Conservation (phyloP, 139 green algal genomes). For the Chlamydomonas sp. region DNA sequence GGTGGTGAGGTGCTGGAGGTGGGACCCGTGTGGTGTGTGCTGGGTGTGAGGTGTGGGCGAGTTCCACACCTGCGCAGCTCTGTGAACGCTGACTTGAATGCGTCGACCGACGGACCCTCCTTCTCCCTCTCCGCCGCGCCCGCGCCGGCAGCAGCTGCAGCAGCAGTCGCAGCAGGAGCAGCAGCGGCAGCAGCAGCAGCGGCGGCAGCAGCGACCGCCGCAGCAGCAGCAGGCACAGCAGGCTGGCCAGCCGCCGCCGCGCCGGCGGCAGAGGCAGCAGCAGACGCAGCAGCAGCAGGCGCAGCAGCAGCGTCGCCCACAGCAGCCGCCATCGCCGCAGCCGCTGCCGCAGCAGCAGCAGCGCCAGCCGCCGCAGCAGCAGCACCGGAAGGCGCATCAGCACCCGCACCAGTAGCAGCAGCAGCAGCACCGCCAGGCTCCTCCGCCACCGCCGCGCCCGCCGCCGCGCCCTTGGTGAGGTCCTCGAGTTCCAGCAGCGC, state of each 20-base stretch:
- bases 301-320: background rate
- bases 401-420: constrained; percentile 3
- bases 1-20: background rate
- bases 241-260: background rate
- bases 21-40: background rate
- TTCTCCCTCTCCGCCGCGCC: background rate
- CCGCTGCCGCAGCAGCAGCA: background rate
- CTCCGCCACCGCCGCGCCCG: background rate
- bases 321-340: background rate
- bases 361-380: background rate
- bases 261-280: background rate
- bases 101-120: too few species aligned
- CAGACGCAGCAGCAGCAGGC: constrained; percentile 4
- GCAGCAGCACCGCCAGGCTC: background rate
- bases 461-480: background rate
- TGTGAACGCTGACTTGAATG: constrained; percentile 8
- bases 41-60: background rate
- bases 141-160: background rate
- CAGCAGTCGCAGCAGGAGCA: background rate
- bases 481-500: constrained; percentile 41
- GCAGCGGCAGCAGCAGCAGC: background rate
- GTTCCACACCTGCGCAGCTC: constrained; percentile 20
- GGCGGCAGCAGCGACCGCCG: background rate
- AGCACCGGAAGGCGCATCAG: background rate
- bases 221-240: background rate